Evolutionary conservation across 169 alveolate genomes (phyloP).

Genomic region (Condylostoma magnum): DNA sequence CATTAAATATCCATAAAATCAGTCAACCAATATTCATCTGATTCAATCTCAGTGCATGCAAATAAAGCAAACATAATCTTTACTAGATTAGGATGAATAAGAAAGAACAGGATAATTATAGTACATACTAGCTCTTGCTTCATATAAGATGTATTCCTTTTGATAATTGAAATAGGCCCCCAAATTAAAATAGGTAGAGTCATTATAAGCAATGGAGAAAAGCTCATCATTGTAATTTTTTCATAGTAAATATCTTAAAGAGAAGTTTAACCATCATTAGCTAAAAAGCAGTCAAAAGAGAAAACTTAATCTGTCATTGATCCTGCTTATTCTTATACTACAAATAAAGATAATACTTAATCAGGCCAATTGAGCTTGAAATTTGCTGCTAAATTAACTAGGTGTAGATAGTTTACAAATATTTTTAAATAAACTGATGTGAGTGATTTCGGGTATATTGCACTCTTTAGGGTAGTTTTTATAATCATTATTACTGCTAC

Average conservation of each 20-base stretch:
- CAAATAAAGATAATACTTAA: constrained; percentile 16
- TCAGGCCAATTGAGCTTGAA: constrained; percentile 18
- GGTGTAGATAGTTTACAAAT: constrained; percentile 13
- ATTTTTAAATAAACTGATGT: constrained; percentile 1
- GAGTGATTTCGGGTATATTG: not conserved
- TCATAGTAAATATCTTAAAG: not conserved
- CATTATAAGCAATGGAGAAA: not conserved
- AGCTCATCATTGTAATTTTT: not conserved
- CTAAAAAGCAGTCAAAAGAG: constrained; percentile 41
- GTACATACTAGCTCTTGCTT: constrained; percentile 22
- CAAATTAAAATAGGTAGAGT: not conserved
- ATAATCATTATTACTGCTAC: not conserved
- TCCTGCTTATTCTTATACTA: constrained; percentile 22
- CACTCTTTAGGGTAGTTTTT: not conserved
- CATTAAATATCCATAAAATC: constrained; percentile 31
- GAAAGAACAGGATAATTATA: constrained; percentile 36
- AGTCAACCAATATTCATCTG: constrained; percentile 8
- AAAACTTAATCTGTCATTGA: constrained; percentile 21
- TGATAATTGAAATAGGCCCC: not conserved
- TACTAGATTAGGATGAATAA: constrained; percentile 52
- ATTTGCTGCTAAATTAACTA: not conserved
- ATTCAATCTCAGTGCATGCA: constrained; percentile 37
- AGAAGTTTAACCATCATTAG: not conserved
- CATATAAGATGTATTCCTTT: not conserved
- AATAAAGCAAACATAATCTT: constrained; percentile 27